Base-by-base conservation (phyloP, 192 early-diverging fungal species). In the Backusella liffmaniae region DNA sequence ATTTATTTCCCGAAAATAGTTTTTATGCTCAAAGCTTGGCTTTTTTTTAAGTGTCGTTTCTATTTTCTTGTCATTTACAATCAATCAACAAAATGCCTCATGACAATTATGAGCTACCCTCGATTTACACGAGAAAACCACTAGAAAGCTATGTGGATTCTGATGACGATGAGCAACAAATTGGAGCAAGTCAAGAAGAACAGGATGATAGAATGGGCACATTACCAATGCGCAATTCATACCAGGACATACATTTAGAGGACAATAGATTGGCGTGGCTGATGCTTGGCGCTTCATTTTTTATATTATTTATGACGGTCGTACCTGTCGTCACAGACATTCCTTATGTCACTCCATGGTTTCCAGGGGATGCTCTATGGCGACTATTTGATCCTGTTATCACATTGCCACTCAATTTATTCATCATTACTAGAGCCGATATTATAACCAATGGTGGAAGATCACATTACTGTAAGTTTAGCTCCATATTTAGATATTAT, bases 381-480 rank as follows among this genome's bases (percentile, higher is more conserved):
- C 73, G 81, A n/a, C 30, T 82, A 10, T 82, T 82, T 49, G 81
- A 82, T 32, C 81, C 81, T 36, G 1, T 82, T 2, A 67, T 82
- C 32, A 82, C 81, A 4, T 13, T 82, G 18, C 81, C 81, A 18
- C 37, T 82, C 16, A 82, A 79, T 35, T 65, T 78, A 18, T 79
- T 78, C 26, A 56, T 82, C 29, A 72, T 82, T 2, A 74, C 77
- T 12, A 68, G 73, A 16, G 81, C 81, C 7, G 69, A 76, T 59
- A 62, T 79, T 2, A 76, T 79, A 21, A 37, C 37, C 10, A 66
- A 39, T 7, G 73, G 76, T 3, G 81, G 81, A 62, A 75, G 62
- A 67, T 56, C 77, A 3, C 68, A 78, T 23, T 79, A 75, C 46
- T 76, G 81, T 82, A 74, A 79, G 76, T 76, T 6, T 29, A 4